Percentiles rank a stretch among this genome's conserved stretches.
Evolutionary conservation across 73 alveolate genomes (phyloP).

Genomic region (Uronychia binucleata): DNA sequence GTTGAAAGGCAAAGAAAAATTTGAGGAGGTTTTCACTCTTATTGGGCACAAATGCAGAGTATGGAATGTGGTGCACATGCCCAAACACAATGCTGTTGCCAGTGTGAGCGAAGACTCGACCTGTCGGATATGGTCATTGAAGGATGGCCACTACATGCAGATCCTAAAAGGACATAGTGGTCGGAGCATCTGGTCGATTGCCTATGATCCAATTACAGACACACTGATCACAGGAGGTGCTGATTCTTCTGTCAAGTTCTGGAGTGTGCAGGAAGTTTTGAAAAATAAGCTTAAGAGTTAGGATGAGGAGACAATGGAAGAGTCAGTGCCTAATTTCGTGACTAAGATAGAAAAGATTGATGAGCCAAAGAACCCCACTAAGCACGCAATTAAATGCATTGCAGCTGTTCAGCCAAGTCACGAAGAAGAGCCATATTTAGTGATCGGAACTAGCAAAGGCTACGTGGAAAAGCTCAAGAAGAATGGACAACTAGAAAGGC

Average conservation of each 20-base stretch:
- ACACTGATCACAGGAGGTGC: conserved; percentile 51
- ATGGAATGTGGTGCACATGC: conserved; percentile 26
- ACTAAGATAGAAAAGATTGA: background rate
- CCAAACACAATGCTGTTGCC: conserved; percentile 2
- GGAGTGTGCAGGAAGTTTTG: conserved; percentile 38
- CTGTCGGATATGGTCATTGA: conserved; percentile 28
- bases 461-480: background rate
- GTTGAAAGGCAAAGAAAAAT: background rate
- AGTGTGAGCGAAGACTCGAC: conserved; percentile 54
- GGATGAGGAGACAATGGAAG: background rate
- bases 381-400: background rate
- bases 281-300: background rate
- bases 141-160: conserved; percentile 6
- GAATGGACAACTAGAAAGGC: background rate
- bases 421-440: background rate
- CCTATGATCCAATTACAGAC: conserved; percentile 11
- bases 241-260: conserved; percentile 41
- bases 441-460: background rate
- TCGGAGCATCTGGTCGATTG: conserved; percentile 35
- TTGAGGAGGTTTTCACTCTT: background rate
- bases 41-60: conserved; percentile 44
- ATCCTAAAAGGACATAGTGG: conserved; percentile 49
- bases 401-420: background rate
- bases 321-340: background rate
- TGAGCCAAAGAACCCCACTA: background rate